A percentile compares a stretch with the other conserved stretches of the same genome.
phyloP scores from a whole-genome alignment of 495 filamentous ascomycete species.

The Hypoxylon fuscum region DNA sequence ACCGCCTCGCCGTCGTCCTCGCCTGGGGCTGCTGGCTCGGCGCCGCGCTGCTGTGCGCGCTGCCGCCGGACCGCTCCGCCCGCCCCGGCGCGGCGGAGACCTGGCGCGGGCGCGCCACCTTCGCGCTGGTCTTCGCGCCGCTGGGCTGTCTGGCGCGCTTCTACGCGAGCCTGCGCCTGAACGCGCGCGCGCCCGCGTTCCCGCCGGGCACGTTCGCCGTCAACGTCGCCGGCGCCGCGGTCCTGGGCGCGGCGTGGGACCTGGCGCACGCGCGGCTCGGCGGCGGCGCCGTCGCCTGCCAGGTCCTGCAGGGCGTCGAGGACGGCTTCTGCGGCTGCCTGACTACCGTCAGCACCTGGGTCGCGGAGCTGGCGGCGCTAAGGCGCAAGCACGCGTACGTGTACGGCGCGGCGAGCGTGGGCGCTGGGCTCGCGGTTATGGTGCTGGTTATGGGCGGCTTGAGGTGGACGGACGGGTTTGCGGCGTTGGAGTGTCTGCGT shows the following conservation, averaged over 20 bases:
- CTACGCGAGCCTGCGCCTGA: constrained; percentile 72
- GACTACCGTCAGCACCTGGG: constrained; percentile 95
- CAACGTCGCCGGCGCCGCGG: constrained; percentile 77
- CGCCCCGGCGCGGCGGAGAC: constrained; percentile 52
- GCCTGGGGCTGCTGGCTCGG: constrained; percentile 82
- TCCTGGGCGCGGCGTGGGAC: constrained; percentile 74
- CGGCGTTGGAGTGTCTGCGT: constrained; percentile 56
- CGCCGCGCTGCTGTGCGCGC: constrained; percentile 75
- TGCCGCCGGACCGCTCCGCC: constrained; percentile 71
- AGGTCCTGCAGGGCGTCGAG: constrained; percentile 82
- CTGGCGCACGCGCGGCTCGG: constrained; percentile 69
- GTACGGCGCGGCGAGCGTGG: constrained; percentile 76
- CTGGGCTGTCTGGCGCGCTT: constrained; percentile 80
- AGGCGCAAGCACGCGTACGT: constrained; percentile 73
- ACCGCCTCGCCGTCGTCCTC: constrained; percentile 68
- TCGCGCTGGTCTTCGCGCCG: constrained; percentile 87
- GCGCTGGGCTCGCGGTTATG: constrained; percentile 69
- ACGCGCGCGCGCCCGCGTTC: constrained; percentile 72
- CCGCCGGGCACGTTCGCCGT: constrained; percentile 89
- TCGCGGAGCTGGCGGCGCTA: constrained; percentile 77
- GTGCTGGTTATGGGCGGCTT: constrained; percentile 83
- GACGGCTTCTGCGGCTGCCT: constrained; percentile 93
- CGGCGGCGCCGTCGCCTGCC: constrained; percentile 70
- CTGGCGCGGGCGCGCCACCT: constrained; percentile 80
- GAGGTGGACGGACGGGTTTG: constrained; percentile 76